Evolutionary conservation across 164 flowering plant species (phyloP), one percentile per base, ranked within the genome.

Genomic region (Macadamia tetraphylla): DNA sequence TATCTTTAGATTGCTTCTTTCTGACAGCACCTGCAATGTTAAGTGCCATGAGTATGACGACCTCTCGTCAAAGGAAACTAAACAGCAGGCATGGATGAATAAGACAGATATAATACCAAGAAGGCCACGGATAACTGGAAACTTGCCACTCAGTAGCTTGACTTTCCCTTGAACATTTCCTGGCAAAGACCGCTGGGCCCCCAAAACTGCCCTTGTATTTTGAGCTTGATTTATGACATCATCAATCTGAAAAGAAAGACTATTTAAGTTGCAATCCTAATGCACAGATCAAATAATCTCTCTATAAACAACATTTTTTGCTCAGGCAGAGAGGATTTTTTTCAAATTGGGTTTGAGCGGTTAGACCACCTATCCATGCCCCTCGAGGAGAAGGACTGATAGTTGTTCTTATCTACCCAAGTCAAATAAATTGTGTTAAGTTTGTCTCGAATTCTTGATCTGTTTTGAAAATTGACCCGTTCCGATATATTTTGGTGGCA

Each of bases 141-240:
- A 92, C 70, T 92, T 92, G 77, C 88, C 97, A 52, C 92, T 75
- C 56, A 92, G 81, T 67, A 71, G 79, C 75, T 90, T 94, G 64
- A 90, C 95, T 85, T 92, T 94, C 71, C 98, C 98, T 82, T 88
- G 95, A 75, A 90, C 92, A 77, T 85, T 97, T 31, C 91, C 91
- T 75, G 92, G 82, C 68, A 92, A 67, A 43, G 85, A 67, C 66
- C 94, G 78, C 71, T 94, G 98, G 64, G 95, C 84, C 58, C 96
- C 91, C 80, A 94, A 75, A 57, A 78, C 97, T 3, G 87, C 76
- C 67, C 89, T 87, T 42, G 97, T 90, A 29, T 90, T 61, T 78
- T 94, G 97, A 74, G 97, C 98, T 82, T 94, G 98, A 79, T 75
- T 86, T 58, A 94, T 94, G 29, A 94, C 97, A 55, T 94, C 98